Evolutionary conservation across 2,329 filamentous ascomycete genomes (phyloP).

Genomic region (Xylariaceae sp.): DNA sequence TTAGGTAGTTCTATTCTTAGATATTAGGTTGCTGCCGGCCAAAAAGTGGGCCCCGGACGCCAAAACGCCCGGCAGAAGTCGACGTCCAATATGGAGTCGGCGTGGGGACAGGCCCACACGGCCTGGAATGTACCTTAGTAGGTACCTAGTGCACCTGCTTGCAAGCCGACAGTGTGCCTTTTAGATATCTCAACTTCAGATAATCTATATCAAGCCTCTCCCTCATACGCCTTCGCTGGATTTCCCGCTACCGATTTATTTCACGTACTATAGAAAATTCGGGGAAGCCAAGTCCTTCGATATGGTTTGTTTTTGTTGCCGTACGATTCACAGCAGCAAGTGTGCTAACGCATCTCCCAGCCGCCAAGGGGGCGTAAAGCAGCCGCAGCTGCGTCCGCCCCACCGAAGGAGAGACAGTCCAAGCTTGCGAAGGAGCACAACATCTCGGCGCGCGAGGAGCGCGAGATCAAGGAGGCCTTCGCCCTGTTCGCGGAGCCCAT

Average conservation of each 20-base stretch:
- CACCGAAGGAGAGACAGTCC: constrained; percentile 64
- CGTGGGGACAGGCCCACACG: not conserved
- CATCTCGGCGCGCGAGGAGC: constrained; percentile 80
- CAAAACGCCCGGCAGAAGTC: constrained; percentile 2
- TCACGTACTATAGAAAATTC: not conserved
- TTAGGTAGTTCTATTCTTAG: not conserved
- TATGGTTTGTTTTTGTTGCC: constrained; percentile 55
- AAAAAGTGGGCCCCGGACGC: not conserved
- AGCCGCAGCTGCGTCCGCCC: constrained; percentile 31
- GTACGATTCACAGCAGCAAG: constrained; percentile 42
- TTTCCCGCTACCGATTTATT: not conserved
- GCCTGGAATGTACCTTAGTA: not conserved
- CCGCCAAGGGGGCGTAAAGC: constrained; percentile 59
- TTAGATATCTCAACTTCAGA: too few relatives aligned
- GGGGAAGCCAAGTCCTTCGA: constrained; percentile 54
- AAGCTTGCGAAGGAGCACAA: constrained; percentile 93
- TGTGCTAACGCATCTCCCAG: constrained; percentile 37
- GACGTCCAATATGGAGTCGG: constrained; percentile 7
- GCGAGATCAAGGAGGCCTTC: constrained; percentile 90
- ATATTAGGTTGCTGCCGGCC: not conserved
- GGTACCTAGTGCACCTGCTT: too few relatives aligned
- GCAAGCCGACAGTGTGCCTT: too few relatives aligned
- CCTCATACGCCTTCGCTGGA: not conserved
- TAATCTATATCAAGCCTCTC: not conserved
- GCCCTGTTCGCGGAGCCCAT: constrained; percentile 75